phyloP scores from a whole-genome alignment of 192 early-diverging fungal species.

The Coemansia furcata region DNA sequence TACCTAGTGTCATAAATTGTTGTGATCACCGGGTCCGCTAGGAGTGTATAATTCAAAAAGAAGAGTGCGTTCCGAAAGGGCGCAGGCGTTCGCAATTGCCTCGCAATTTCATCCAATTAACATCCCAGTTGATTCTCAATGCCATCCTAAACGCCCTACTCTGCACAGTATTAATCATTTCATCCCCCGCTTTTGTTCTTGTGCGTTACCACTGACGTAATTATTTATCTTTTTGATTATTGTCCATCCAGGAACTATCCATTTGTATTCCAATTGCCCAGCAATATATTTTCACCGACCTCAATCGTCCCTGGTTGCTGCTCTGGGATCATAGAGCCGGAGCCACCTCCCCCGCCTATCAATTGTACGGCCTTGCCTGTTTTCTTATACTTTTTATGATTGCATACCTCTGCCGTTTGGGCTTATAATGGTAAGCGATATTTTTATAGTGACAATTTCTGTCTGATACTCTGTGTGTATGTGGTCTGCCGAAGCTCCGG shows the following conservation, averaged over 20 bases:
- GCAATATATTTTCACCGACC: neutral
- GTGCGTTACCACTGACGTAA: neutral
- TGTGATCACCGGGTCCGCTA: neutral
- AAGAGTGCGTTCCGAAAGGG: neutral
- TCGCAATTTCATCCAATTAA: neutral
- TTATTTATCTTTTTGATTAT: neutral
- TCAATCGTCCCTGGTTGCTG: neutral
- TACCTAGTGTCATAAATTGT: neutral
- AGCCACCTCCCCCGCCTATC: neutral
- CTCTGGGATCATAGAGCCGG: neutral
- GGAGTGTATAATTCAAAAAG: neutral
- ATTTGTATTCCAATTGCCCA: neutral
- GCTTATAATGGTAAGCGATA: neutral
- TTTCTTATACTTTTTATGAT: neutral
- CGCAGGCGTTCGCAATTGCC: neutral
- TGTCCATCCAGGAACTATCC: neutral
- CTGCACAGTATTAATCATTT: neutral
- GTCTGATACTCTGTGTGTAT: neutral
- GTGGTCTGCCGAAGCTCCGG: neutral
- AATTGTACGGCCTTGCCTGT: neutral
- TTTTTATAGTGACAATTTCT: constrained; percentile 7
- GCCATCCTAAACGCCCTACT: neutral
- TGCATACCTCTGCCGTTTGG: neutral
- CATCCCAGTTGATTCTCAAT: neutral
- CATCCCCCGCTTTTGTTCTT: neutral